Conservation (phyloP, 2,329 filamentous ascomycete genomes). For the Epichloe sp. region DNA sequence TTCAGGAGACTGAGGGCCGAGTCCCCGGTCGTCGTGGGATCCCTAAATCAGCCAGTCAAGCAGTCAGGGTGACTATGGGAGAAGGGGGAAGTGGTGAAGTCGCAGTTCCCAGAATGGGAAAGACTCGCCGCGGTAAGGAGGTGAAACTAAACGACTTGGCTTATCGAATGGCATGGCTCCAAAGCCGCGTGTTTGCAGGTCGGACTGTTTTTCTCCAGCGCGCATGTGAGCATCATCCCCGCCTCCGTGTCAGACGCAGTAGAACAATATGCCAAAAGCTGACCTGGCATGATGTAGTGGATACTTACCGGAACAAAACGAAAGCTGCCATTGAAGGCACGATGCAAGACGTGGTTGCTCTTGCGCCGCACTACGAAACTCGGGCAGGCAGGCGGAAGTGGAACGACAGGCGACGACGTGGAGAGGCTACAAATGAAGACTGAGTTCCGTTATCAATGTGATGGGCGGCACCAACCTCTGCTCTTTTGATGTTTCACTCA, state of each 20-base stretch:
- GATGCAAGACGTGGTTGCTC: conserved; percentile 59
- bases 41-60: conserved; percentile 20
- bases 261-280: neutral
- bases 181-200: conserved; percentile 81
- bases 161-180: conserved; percentile 92
- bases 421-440: conserved; percentile 17
- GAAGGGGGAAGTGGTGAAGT: conserved; percentile 65
- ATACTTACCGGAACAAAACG: conserved; percentile 89
- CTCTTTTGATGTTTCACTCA: neutral
- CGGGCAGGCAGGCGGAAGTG: conserved; percentile 72
- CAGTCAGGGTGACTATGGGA: conserved; percentile 47
- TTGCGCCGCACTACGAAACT: conserved; percentile 80
- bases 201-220: conserved; percentile 80
- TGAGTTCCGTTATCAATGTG: conserved; percentile 5
- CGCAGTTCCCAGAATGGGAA: conserved; percentile 61
- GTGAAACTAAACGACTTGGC: conserved; percentile 86
- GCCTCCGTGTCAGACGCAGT: no score
- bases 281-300: conserved; percentile 46
- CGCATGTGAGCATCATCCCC: conserved; percentile 54
- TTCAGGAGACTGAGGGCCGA: conserved; percentile 37
- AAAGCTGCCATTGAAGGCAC: conserved; percentile 65
- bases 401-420: conserved; percentile 40
- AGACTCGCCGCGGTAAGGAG: conserved; percentile 61
- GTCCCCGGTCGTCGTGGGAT: conserved; percentile 22
- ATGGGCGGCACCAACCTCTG: neutral